A percentile compares a stretch with the other conserved stretches of the same genome.
These are phyloP conservation scores for Petunia axillaris DNA, from an alignment of 257 asterid species.

Conservation along the genomic window DNA sequence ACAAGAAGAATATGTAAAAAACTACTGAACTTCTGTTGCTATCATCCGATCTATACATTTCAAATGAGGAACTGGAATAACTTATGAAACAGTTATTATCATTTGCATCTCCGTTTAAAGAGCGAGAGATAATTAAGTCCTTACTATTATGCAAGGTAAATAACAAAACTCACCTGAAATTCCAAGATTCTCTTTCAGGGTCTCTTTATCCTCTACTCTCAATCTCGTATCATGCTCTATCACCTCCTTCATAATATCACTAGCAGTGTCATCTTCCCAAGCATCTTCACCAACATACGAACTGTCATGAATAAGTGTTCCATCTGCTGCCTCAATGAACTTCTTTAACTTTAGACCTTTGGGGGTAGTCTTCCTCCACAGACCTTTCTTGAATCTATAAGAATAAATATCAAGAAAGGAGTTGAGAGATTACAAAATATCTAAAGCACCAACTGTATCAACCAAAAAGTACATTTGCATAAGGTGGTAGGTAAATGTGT, in stretches of 20 bases:
- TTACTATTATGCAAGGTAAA: slow-evolving; percentile 10
- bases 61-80: neutral
- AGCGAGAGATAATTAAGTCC: neutral
- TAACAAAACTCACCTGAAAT: slow-evolving; percentile 60
- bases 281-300: slow-evolving; percentile 93
- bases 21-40: neutral
- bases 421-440: slow-evolving; percentile 5
- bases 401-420: slow-evolving; percentile 19
- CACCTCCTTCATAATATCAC: slow-evolving; percentile 51
- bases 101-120: neutral
- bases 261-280: slow-evolving; percentile 80
- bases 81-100: neutral
- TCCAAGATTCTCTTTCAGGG: slow-evolving; percentile 67
- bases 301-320: slow-evolving; percentile 80
- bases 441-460: neutral
- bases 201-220: slow-evolving; percentile 57
- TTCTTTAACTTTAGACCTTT: slow-evolving; percentile 90
- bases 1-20: neutral
- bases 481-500: slow-evolving; percentile 1
- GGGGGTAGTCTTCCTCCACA: slow-evolving; percentile 92
- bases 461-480: slow-evolving; percentile 13
- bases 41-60: neutral
- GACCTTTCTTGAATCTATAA: slow-evolving; percentile 74
- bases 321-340: slow-evolving; percentile 87
- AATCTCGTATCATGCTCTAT: slow-evolving; percentile 56